Base-by-base conservation (phyloP, 768 basidiomycete genomes). In the Kwoniella bestiolae region DNA sequence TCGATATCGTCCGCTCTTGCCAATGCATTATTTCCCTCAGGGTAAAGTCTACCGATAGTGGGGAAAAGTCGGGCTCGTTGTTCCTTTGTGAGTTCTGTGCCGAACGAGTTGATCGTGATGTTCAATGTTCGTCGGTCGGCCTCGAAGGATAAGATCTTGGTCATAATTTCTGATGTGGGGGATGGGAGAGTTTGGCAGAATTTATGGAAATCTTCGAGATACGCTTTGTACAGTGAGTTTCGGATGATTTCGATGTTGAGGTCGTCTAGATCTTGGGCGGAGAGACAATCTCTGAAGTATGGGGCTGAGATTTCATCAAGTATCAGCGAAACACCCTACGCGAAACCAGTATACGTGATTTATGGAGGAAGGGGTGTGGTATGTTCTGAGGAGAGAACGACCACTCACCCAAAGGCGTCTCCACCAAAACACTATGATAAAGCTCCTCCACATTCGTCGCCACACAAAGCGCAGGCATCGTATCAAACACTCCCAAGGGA, bases 201-300 rank as follows among this genome's bases (percentile, higher is more conserved):
- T 69, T 85, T 81, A 83, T 94, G 87, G 81, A 99, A 99, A 82
- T 99, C 96, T 80, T 98, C 95, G 63, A 99, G 89, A 83, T 99
- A 99, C 18, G 94, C 90, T 81, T 96, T 97, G 86, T 98, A 98
- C 35, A 99, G 90, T 1, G 95, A 94, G 83, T 98, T 98, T 47
- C 96, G 92, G 82, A 99, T 94, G 83, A 99, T 96, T 84, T 99
- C 96, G 77, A 99, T 98, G 84, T 99, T 97, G 63, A 98, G 88
- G 80, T 97, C 96, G 79, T 99, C 96, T 51, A 99, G 87, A 80
- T 99, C 96, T 47, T 91, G 88, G 18, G 96, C 95, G 35, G 94
- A 90, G 26, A 98, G 86, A 79, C 94, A 97, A 73, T 92, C 90
- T 26, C 91, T 89, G 86, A 99, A 99, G 84, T 98, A 99, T 7